Base-by-base conservation (phyloP, 441 rosid genomes). In the California macrophylla region DNA sequence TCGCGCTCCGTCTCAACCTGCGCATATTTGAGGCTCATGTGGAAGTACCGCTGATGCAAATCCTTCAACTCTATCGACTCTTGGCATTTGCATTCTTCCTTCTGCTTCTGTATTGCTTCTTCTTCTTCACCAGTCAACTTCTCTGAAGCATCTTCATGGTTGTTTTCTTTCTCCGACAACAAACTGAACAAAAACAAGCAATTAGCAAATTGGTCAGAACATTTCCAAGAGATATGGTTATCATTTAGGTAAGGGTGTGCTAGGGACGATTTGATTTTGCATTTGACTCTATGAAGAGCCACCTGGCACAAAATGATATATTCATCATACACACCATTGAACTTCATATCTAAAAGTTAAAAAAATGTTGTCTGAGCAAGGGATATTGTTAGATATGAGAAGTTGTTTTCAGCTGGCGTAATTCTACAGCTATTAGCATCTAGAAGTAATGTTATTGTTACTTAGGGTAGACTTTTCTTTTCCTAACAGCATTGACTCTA, bases 21-120 rank as follows among this genome's bases (percentile, higher is more conserved):
- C 0, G 89, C 90, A 24, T 82, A 89, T 69, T 85, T 83, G 40
- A 86, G 85, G 83, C 94, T 89, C 87, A 86, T 79, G 38, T 81
- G 79, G 72, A 79, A 73, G 80, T 84, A 85, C 32, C 86, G 76
- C 56, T 89, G 86, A 0, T 40, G 83, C 58, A 86, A 40, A 52
- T 85, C 87, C 71, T 34, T 82, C 72, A 88, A 69, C 79, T 88
- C 91, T 20, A 62, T 40, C 78, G 75, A 64, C 54, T 50, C 25
- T 30, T 54, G 69, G 23, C 66, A 52, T 26, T 63, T 66, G 15
- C 29, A n/a, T 36, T 64, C 30, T 1, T 61, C 69, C 29, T 69
- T 72, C 74, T 64, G 69, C 20, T 69, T 72, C 74, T 64, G 69
- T 21, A 2, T 60, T 18, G 61, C 67, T 62, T 6, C 71, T 6